Percentiles rank a stretch among this genome's conserved stretches.
These are phyloP conservation scores for Pseudogymnoascus sp. DNA, from an alignment of 2,329 filamentous ascomycete species.

Conservation along the genomic window DNA sequence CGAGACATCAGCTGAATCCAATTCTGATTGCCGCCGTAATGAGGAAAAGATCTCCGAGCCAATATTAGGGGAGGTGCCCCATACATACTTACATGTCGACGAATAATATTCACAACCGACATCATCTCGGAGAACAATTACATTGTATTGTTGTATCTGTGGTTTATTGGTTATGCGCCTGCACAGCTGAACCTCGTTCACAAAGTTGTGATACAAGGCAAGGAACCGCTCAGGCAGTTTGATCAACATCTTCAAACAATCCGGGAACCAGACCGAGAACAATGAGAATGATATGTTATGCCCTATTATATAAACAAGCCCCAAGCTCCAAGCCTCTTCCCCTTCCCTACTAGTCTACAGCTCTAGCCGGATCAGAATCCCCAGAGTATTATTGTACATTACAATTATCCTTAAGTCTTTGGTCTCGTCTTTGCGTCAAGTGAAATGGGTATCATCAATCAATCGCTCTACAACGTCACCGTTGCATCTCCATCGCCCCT, in stretches of 20 bases:
- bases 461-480: constrained; percentile 5
- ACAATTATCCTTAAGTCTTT: constrained; percentile 8
- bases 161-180: neutral
- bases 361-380: constrained; percentile 7
- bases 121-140: neutral
- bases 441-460: constrained; percentile 8
- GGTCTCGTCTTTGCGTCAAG: constrained; percentile 6
- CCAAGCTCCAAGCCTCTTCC: neutral
- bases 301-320: constrained; percentile 4
- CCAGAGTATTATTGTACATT: constrained; percentile 7
- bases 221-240: neutral
- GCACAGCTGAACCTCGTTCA: neutral
- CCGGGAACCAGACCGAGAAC: neutral
- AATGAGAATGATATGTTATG: constrained; percentile 1
- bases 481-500: neutral
- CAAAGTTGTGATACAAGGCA: neutral
- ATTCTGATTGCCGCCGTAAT: neutral
- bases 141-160: neutral
- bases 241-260: neutral
- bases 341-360: neutral
- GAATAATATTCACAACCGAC: neutral
- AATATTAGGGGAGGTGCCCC: neutral
- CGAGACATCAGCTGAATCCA: neutral
- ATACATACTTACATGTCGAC: neutral
- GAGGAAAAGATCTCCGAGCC: neutral